These are phyloP conservation scores for Candida dubliniensis DNA, from an alignment of 1,139 yeast genomes.

Conservation along the genomic window DNA sequence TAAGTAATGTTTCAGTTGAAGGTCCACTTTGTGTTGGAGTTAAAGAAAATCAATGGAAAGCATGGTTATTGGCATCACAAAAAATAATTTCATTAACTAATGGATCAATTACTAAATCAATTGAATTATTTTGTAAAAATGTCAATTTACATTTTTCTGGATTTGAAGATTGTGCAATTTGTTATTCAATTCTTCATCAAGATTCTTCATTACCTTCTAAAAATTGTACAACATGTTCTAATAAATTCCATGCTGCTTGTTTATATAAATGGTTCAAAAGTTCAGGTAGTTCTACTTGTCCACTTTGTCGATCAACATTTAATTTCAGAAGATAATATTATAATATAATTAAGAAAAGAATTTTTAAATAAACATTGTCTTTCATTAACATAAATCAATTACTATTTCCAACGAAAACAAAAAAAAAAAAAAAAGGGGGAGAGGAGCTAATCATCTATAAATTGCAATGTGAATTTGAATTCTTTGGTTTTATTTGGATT, in stretches of 20 bases:
- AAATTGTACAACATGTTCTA: slow-evolving; percentile 84
- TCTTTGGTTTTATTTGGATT: too few species aligned
- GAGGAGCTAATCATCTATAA: background rate
- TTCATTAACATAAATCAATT: too few species aligned
- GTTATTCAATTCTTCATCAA: slow-evolving; percentile 87
- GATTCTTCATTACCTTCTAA: slow-evolving; percentile 90
- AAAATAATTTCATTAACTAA: slow-evolving; percentile 70
- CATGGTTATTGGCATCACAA: slow-evolving; percentile 92
- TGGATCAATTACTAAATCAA: slow-evolving; percentile 80
- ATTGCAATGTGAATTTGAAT: too few species aligned
- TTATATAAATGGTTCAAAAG: slow-evolving; percentile 96
- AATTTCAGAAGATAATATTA: slow-evolving; percentile 47
- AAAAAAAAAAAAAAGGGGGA: too few species aligned
- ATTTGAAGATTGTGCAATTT: slow-evolving; percentile 94
- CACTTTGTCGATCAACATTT: slow-evolving; percentile 83
- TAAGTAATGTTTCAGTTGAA: slow-evolving; percentile 49
- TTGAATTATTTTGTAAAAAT: slow-evolving; percentile 78
- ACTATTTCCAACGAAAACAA: too few species aligned
- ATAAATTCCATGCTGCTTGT: slow-evolving; percentile 96
- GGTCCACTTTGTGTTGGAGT: slow-evolving; percentile 87
- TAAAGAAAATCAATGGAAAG: slow-evolving; percentile 90
- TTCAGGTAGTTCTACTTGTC: slow-evolving; percentile 89
- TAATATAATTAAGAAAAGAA: too few species aligned
- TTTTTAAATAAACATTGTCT: too few species aligned
- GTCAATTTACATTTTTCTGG: slow-evolving; percentile 85